Evolutionary conservation across 2,329 filamentous ascomycete genomes (phyloP), one percentile per base, ranked within the genome.

Genomic region (Colletotrichum trifolii): DNA sequence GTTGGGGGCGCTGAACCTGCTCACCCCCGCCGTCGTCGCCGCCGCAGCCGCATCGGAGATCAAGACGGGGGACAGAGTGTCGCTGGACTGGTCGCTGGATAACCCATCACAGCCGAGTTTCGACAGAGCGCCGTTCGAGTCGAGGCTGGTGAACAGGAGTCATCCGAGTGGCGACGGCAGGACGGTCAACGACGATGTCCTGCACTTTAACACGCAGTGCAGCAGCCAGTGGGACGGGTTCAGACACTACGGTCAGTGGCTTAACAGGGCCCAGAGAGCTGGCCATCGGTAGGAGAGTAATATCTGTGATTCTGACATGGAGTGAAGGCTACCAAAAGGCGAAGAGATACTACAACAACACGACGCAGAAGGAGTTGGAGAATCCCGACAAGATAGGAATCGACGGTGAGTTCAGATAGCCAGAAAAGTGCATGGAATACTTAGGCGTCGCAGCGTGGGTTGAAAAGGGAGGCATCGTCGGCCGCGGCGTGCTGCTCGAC

Each of bases 1-100:
- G 67, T 76, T 85, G 10, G 85, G 85, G 33, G 85, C 82, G 69
- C 76, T 88, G 1, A 87, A 87, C 71, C 77, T 85, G 2, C 77
- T 87, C 58, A 87, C 84, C 46, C 81, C 84, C 2, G 78, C 85
- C 1, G 74, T 83, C 34, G 67, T 68, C 39, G 65, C 56, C 12
- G 54, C 53, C 1, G 65, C 67, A 2, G 55, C 67, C 6, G 55
- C 64, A 25, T 75, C 77, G 6, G 65, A 68, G 35, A 67, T 68
- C 38, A 25, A 6, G 13, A 65, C 56, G 1, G 67, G 67, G 3
- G 47, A 66, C 3, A 78, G 76, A 4, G 68, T 78, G 0, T 74
- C 77, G 6, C 73, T 73, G 0, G 75, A 79, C 54, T 77, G 75
- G 75, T 72, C 73, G 1, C 67, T 78, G 0, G 67, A 72, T 6